Evolutionary conservation across 1,284 basidiomycete genomes (phyloP), one percentile per base, ranked within the genome.

Genomic region (Blastosporella zonata): DNA sequence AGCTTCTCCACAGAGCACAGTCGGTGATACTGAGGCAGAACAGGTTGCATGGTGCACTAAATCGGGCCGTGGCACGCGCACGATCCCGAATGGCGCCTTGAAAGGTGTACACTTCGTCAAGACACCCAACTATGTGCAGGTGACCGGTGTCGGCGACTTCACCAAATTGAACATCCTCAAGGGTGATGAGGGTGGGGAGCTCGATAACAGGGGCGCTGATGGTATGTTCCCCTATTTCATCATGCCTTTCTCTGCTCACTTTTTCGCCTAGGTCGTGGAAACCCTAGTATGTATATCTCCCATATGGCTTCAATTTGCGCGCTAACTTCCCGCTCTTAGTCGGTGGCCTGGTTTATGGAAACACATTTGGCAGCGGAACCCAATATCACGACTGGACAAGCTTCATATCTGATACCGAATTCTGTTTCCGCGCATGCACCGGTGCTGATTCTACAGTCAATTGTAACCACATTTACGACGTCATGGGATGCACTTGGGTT

Each of bases 31-130:
- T 9, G 88, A 91, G 66, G 76, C 75, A 34, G 73, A 79, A 45
- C 80, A 78, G 52, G 82, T 90, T n/a, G 80, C 85, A 0, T 90
- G 79, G 74, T 91, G 87, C 70, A 85, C 84, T 29, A 82, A 80
- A 62, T 73, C 76, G 43, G 80, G 82, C 13, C 76, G 75, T 49
- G 86, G 87, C 6, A 72, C 82, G 0, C 83, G 87, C 42, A 62
- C 77, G 23, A 84, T 90, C 20, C 83, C 83, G 37, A 66, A 73
- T 13, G 81, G 81, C 18, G 71, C 84, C 6, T 69, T 90, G 52
- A 69, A 73, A 25, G 85, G 83, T 55, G 74, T 85, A 2, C 84
- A 88, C 62, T 81, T 82, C 61, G 78, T 85, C 53, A 72, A 75
- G 62, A 84, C 84, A 0, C 74, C 75, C 9, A 74, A 82, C 56